Conservation (phyloP, 2,329 filamentous ascomycete species). For the Plectosphaerella sp. region DNA sequence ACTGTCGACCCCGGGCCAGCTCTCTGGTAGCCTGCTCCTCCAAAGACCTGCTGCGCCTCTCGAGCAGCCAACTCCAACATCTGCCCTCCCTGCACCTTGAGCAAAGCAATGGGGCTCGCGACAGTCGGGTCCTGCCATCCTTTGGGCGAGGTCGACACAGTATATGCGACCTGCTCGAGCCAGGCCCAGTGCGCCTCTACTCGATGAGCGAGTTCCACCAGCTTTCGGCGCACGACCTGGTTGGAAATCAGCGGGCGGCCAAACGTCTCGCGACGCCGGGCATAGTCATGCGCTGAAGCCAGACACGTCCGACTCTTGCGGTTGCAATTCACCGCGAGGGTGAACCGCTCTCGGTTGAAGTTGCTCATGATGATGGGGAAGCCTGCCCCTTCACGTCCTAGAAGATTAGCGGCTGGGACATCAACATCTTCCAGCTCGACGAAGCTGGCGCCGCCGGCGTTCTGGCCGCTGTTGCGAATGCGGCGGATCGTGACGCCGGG, state of each 20-base stretch:
- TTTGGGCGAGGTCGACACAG: slow-evolving; percentile 29
- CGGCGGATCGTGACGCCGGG: slow-evolving; percentile 47
- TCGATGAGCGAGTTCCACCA: slow-evolving; percentile 53
- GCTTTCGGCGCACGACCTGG: slow-evolving; percentile 55
- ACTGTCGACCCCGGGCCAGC: slow-evolving; percentile 34
- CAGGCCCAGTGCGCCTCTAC: slow-evolving; percentile 60
- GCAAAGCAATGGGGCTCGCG: slow-evolving; percentile 23
- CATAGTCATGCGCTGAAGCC: slow-evolving; percentile 47
- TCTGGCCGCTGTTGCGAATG: slow-evolving; percentile 63
- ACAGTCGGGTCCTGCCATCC: slow-evolving; percentile 19
- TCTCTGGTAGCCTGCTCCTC: slow-evolving; percentile 46
- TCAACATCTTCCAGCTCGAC: slow-evolving; percentile 51
- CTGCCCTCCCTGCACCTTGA: slow-evolving; percentile 44
- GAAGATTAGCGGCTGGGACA: slow-evolving; percentile 47
- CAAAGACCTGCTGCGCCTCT: slow-evolving; percentile 51
- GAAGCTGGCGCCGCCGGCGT: slow-evolving; percentile 56
- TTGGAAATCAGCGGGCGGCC: slow-evolving; percentile 52
- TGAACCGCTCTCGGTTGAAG: slow-evolving; percentile 56
- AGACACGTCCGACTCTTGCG: slow-evolving; percentile 53
- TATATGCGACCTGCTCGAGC: slow-evolving; percentile 56
- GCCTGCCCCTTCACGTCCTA: slow-evolving; percentile 50
- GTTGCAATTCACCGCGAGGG: slow-evolving; percentile 52
- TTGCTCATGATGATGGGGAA: slow-evolving; percentile 57
- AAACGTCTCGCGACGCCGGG: slow-evolving; percentile 50
- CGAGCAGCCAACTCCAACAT: slow-evolving; percentile 44